Evolutionary conservation across 140 eudicot species (phyloP), one percentile per base, ranked within the genome.

Genomic region (Ambrosia hybrid): DNA sequence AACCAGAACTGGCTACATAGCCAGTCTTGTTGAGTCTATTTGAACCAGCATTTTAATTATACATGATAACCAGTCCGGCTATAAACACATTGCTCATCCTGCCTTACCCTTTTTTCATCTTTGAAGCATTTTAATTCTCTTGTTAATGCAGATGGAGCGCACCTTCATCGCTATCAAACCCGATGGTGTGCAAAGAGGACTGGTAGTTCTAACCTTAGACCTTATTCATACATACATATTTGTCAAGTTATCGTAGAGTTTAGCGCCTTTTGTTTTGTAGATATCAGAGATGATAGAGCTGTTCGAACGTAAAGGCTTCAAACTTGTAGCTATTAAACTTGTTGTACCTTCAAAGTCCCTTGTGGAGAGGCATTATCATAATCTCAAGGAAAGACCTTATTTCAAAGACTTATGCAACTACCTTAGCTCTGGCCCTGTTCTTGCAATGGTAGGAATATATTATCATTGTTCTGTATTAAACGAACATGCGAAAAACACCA

Each of bases 151-250:
- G 98, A 78, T 83, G 93, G 98, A 93, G 80, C 83, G 94, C 65
- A 87, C 94, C 53, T 93, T 93, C 79, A 93, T 93, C 71, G 97
- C 97, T 34, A 93, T 93, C 85, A 93, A 93, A 80, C 97, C 97
- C n/a, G 98, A 93, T 68, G 98, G 98, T 75, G 98, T 93, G 10
- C 98, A 93, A 77, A 87, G 96, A 84, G 98, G 96, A 71, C 79
- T 85, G 87, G 96, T 92, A 87, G 48, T 86, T 3, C 21, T 55
- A 26, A 68, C 36, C 5, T 69, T 58, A 11, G 3, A 67, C 26
- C 26, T 21, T 21, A 21, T 21, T 21, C 26, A 21, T 21, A 21
- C 26, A 21, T 21, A 21, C 26, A 21, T 21, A 21, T 64, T 64
- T 73, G 43, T 66, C 36, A 67, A 57, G 26, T 60, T 13, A 15